Base-by-base conservation (phyloP, 495 filamentous ascomycete genomes). In the Bombardia bombarda region DNA sequence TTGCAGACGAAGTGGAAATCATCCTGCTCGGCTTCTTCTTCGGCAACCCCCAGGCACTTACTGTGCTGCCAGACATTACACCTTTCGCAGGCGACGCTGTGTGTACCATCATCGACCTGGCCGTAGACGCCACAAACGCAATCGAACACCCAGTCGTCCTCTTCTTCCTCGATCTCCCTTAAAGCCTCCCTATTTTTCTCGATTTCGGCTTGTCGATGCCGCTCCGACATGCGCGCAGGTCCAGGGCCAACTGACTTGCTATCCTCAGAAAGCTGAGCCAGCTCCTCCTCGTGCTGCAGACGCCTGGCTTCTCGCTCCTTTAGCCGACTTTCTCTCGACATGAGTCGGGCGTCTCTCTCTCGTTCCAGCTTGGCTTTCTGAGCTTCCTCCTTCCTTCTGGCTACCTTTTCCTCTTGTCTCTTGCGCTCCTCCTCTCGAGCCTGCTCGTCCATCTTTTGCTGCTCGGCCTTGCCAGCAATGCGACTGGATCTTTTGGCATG, bases 21-120 rank as follows among this genome's bases (percentile, higher is more conserved):
- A 10, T 90, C 86, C 34, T 79, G 70, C 40, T 95, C 87, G 5
- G 87, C 90, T 43, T 86, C 83, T 34, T 72, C 69, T 45, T 87
- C 74, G 9, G 72, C 73, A 44, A 97, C 85, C 23, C 80, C 84
- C 38, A 95, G 78, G 55, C 92, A 98, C 37, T 81, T 83, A 68
- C 85, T 90, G 53, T 96, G 92, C 57, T 96, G 90, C 92, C 92
- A 98, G 16, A 94, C 81, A 57, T 84, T 92, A 71, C 92, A 98
- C 37, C 74, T 82, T 54, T 97, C 92, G 59, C 92, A 98, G n/a
- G 89, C 83, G 45, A 98, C 78, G 57, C 86, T 95, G 59, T 94
- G 87, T 2, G 85, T 82, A 36, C 92, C 92, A 52, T 96, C 92
- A 51, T 96, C 90, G 26, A 94, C 82, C 53, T 92, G 81, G 31